Base-by-base conservation (phyloP, 1,284 basidiomycete species). In the Moniliella sp. region DNA sequence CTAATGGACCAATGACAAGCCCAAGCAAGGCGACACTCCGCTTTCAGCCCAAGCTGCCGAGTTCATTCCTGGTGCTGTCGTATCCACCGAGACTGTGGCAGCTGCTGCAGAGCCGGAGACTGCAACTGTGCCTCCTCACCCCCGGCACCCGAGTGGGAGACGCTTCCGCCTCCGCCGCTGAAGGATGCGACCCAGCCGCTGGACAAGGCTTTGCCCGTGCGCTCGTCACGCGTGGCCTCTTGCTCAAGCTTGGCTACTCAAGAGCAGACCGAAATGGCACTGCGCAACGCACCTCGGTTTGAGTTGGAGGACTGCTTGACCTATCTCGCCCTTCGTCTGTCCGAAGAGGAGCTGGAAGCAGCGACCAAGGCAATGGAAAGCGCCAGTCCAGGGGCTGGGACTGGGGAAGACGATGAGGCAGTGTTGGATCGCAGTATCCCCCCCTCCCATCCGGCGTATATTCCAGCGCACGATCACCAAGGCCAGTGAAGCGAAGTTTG, bases 281-380 rank as follows among this genome's bases (percentile, higher is more conserved):
- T 91, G 10, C 62, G 61, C 64, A 13, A 73, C 25, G 61, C 67
- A 18, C 71, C 62, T 2, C 54, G 73, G 1, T 65, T 79, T n/a
- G 79, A 84, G 4, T 66, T 91, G 26, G 83, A 93, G 13, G 79
- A 86, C 35, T 83, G 79, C n/a, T 68, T 80, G 35, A 78, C 50
- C 1, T 54, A 44, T 16, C 50, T 59, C 18, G 39, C 45, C 18
- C 36, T 47, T 4, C 27, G 30, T 0, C 36, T 55, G 5, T 44
- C 40, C 5, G 71, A 78, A 34, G 73, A 74, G 1, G 73, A 70
- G 37, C 40, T 66, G 21, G 66, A 71, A 40, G 32, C 13, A 29
- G 23, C 39, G 33, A 13, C 34, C 23, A 33, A 38, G n/a, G 30
- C 36, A 17, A 34, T 32, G 7, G 36, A n/a, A 38, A 35, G 4